Conservation (phyloP, 225 moss, liverwort and hornwort species). For the Polytrichum commune region DNA sequence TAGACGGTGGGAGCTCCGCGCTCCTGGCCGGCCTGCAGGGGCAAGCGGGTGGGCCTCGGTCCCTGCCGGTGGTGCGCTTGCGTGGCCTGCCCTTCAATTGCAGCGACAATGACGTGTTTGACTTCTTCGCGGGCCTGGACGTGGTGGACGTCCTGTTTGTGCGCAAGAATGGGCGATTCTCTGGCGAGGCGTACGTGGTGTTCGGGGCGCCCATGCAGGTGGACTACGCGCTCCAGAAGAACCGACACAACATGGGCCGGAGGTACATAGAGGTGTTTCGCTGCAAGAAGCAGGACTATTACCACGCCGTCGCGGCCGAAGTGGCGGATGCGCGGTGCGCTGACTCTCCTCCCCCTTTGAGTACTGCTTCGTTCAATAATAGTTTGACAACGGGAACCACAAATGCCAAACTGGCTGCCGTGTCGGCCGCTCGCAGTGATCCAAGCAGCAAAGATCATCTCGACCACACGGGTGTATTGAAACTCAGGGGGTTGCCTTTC, state of each 20-base stretch:
- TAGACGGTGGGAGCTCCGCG: slow-evolving; percentile 70
- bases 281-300: slow-evolving; percentile 90
- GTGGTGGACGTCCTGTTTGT: slow-evolving; percentile 87
- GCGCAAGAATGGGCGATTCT: slow-evolving; percentile 80
- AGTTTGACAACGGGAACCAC: slow-evolving; percentile 7
- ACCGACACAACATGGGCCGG: slow-evolving; percentile 86
- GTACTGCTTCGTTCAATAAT: slow-evolving; percentile 15
- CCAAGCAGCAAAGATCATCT: slow-evolving; percentile 45
- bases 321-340: slow-evolving; percentile 68
- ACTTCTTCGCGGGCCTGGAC: slow-evolving; percentile 83
- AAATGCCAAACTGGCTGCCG: slow-evolving; percentile 21
- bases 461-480: slow-evolving; percentile 71
- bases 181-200: slow-evolving; percentile 82
- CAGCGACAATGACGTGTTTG: slow-evolving; percentile 83
- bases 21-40: slow-evolving; percentile 64
- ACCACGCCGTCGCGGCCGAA: slow-evolving; percentile 68
- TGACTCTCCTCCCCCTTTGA: slow-evolving; percentile 23
- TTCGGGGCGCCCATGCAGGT: slow-evolving; percentile 87
- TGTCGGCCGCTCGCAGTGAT: slow-evolving; percentile 9
- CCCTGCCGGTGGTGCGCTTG: slow-evolving; percentile 82
- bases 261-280: slow-evolving; percentile 89
- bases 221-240: slow-evolving; percentile 85
- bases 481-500: slow-evolving; percentile 87
- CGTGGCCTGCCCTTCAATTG: slow-evolving; percentile 92
- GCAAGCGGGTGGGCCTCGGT: slow-evolving; percentile 17